Percentiles rank a stretch among this genome's conserved stretches.
phyloP scores from a whole-genome alignment of 2,329 filamentous ascomycete species.

The Lasiodiplodia sp. region DNA sequence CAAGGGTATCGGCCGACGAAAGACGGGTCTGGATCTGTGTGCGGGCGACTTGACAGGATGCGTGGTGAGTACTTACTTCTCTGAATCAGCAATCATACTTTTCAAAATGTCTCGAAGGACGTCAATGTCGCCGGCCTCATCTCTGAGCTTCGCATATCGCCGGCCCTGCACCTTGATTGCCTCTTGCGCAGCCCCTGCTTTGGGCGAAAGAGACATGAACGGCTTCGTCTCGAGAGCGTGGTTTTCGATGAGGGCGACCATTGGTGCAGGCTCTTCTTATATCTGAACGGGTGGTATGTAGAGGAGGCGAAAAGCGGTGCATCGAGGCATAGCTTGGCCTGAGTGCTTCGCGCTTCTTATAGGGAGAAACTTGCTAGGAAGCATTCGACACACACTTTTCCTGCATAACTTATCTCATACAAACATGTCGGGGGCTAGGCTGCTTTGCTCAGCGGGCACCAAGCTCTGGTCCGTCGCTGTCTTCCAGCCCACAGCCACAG shows the following conservation, averaged over 20 bases:
- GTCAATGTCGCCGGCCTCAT: slow-evolving; percentile 15
- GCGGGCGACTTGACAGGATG: not conserved
- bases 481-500: slow-evolving; percentile 9
- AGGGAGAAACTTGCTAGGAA: slow-evolving; percentile 8
- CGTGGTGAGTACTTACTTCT: slow-evolving; percentile 12
- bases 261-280: slow-evolving; percentile 9
- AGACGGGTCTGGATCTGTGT: not conserved
- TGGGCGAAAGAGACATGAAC: slow-evolving; percentile 19
- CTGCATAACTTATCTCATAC: slow-evolving; percentile 24
- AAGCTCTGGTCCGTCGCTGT: slow-evolving; percentile 6
- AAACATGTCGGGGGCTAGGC: slow-evolving; percentile 23
- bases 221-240: slow-evolving; percentile 18
- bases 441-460: slow-evolving; percentile 16
- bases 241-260: slow-evolving; percentile 19
- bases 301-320: not conserved
- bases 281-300: not conserved
- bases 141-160: slow-evolving; percentile 19
- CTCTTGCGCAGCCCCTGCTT: slow-evolving; percentile 16
- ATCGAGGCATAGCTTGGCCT: slow-evolving; percentile 21
- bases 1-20: not conserved
- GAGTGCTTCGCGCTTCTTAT: slow-evolving; percentile 26
- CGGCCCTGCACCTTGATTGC: slow-evolving; percentile 18
- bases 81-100: slow-evolving; percentile 15
- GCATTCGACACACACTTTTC: slow-evolving; percentile 11
- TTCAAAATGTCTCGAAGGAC: slow-evolving; percentile 11